Evolutionary conservation across 495 filamentous ascomycete genomes (phyloP), one percentile per base, ranked within the genome.

Genomic region (Trichoderma parareesei): DNA sequence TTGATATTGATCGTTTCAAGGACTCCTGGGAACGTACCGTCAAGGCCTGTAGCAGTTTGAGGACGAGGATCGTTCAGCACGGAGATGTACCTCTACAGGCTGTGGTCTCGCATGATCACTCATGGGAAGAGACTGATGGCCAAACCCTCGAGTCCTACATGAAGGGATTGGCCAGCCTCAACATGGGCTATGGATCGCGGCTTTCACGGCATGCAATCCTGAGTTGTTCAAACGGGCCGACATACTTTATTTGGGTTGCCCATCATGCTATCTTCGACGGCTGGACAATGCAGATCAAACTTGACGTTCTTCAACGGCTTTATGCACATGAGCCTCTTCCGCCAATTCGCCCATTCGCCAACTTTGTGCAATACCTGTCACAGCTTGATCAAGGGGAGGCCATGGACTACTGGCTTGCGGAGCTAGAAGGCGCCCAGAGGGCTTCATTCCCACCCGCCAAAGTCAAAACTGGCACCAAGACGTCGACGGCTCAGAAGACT

Each of bases 301-400:
- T 62, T 14, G 41, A 62, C 8, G 35, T 27, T 4, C 60, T 62
- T 33, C 35, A 42, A 8, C 38, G 11, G 2, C 5, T 62, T 3
- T 62, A 41, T 13, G 35, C n/a, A 9, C 10, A 41, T 16, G 38
- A 43, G 37, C n/a, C 38, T 41, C 9, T 13, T 13, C 69, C 80
- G 2, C 67, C 74, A 3, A 68, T 72, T 14, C 65, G 71, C 10
- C 68, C 73, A 1, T 77, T 73, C 38, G n/a, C 38, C 2, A 40
- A 43, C 13, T 62, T 62, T 42, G 38, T 62, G 11, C 9, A 41
- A 4, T 41, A 44, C 13, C 7, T 62, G 5, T 10, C 9, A 5
- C 38, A 62, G n/a, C 38, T 62, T 7, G 60, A 62, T 27, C 38
- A n/a, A 11, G 3, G 20, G 9, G 60, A 14, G 10, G 38, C 60